Evolutionary conservation across 2,329 filamentous ascomycete genomes (phyloP).

Genomic region (Lomentospora prolificans): DNA sequence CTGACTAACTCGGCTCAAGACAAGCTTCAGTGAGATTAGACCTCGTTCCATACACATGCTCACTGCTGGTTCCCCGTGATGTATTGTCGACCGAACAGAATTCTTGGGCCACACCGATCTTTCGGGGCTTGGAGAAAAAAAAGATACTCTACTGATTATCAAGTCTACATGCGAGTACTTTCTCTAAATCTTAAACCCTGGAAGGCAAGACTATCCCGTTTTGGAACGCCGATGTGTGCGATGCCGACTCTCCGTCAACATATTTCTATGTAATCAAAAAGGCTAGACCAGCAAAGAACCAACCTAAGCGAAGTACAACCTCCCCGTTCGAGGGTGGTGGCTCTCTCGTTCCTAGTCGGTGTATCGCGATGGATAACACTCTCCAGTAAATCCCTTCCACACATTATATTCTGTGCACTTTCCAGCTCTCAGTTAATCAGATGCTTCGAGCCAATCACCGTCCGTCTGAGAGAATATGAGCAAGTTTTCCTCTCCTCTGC

Average conservation of each 20-base stretch:
- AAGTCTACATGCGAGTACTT: no score
- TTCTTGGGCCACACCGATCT: background rate
- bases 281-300: background rate
- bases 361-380: background rate
- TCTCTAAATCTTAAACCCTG: background rate
- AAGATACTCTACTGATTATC: background rate
- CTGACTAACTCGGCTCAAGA: background rate
- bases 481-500: background rate
- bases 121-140: background rate
- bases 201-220: background rate
- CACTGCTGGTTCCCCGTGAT: background rate
- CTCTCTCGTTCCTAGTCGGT: background rate
- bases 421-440: background rate
- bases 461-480: conserved; percentile 7
- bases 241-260: background rate
- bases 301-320: no score
- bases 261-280: background rate
- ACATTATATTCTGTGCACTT: background rate
- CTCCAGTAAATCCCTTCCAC: background rate
- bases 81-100: background rate
- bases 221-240: background rate
- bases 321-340: background rate
- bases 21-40: background rate
- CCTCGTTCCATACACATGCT: background rate
- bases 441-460: background rate